Base-by-base conservation (phyloP, 2,329 filamentous ascomycete species). In the Fusarium hainanense region DNA sequence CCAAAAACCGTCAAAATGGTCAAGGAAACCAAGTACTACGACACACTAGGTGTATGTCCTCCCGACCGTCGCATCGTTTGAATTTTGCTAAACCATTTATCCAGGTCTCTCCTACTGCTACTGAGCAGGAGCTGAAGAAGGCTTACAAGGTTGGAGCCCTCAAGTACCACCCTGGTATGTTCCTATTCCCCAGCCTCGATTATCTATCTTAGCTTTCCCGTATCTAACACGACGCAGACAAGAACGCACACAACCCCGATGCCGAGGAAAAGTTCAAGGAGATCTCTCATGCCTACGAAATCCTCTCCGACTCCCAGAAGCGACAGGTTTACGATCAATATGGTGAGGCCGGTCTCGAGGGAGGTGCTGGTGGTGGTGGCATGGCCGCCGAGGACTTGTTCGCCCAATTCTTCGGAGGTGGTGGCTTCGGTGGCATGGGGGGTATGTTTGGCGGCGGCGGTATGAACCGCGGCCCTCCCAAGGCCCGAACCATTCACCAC, bases 241-340 rank as follows among this genome's bases (percentile, higher is more conserved):
- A 99, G 88, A 99, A 99, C 82, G 89, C 91, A 71, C 90, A 96
- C 85, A 97, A 97, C 85, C 94, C 94, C 42, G 92, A 90, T 27
- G 94, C 96, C 54, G 94, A 95, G 75, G 94, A 97, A 67, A 99
- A 98, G 83, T 99, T 99, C 90, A 98, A 99, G 86, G 94, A 98
- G 77, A 88, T 98, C 66, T 97, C 94, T 71, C 91, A 95, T 78
- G 96, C 96, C 67, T 99, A 98, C 83, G 96, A 99, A 85, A 88
- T 97, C 73, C 90, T 99, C 20, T 96, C 92, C 75, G 96, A 99
- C 79, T 81, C 92, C 41, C 92, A 98, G 81, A 98, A 98, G 87
- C 93, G 96, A 78, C 83, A 89, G 75, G 80, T 98, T 68, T 99
- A 99, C 82, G 96, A 99, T 78, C 93, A 98, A 82, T 97, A 97